Evolutionary conservation across 2,329 filamentous ascomycete genomes (phyloP).

Genomic region (Aspergillus cejpii): DNA sequence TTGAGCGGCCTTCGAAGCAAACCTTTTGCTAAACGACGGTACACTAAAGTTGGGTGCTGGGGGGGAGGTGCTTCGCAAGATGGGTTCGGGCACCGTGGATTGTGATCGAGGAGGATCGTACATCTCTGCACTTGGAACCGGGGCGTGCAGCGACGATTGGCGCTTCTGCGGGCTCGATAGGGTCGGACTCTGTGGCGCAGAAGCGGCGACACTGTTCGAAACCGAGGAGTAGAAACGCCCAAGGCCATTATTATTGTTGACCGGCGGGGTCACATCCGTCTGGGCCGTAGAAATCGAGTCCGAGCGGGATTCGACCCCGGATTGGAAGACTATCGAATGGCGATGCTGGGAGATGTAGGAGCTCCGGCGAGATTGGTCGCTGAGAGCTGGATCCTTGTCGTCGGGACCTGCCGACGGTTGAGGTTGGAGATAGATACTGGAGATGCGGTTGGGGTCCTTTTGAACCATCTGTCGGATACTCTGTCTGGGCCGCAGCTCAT

Average conservation of each 20-base stretch:
- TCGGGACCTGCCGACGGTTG: constrained; percentile 20
- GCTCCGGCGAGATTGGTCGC: constrained; percentile 24
- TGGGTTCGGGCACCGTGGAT: constrained; percentile 21
- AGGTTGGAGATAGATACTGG: constrained; percentile 26
- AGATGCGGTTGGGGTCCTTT: constrained; percentile 32
- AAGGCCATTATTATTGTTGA: constrained; percentile 2
- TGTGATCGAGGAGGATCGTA: constrained; percentile 17
- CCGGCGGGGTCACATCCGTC: constrained; percentile 19
- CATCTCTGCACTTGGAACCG: constrained; percentile 16
- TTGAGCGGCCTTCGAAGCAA: constrained; percentile 20
- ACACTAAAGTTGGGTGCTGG: constrained; percentile 40
- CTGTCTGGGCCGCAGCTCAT: constrained; percentile 23
- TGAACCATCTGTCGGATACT: constrained; percentile 31
- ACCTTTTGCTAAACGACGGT: constrained; percentile 37
- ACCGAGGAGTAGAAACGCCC: constrained; percentile 16
- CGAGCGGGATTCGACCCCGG: constrained; percentile 22
- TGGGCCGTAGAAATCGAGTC: constrained; percentile 25
- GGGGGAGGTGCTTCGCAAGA: constrained; percentile 28
- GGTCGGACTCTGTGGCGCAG: constrained; percentile 18
- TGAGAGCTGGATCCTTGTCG: constrained; percentile 21
- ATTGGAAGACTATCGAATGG: constrained; percentile 21
- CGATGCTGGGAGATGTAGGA: constrained; percentile 27
- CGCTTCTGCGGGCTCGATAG: constrained; percentile 22
- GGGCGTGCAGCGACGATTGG: constrained; percentile 21
- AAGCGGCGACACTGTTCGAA: constrained; percentile 9